Percentiles rank a stretch among this genome's conserved stretches.
Evolutionary conservation across 768 basidiomycete species (phyloP).

Genomic region (Mycena pura): DNA sequence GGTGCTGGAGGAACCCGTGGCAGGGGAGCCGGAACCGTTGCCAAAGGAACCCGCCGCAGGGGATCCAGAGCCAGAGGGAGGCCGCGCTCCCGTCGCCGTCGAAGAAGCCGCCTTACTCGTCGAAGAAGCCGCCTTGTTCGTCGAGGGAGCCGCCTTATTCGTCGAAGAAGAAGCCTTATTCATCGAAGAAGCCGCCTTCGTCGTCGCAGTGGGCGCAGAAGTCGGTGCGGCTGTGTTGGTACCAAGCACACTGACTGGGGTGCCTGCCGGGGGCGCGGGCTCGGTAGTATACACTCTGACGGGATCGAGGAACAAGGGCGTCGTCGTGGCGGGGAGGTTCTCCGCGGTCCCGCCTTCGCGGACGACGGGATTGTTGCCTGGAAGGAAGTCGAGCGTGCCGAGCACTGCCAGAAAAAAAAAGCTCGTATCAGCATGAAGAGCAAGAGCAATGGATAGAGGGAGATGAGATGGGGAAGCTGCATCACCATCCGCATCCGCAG

Average conservation of each 20-base stretch:
- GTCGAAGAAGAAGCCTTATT: no score
- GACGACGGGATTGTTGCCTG: constrained; percentile 60
- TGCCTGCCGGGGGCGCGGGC: constrained; percentile 44
- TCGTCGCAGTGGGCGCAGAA: no score
- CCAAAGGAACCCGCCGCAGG: not conserved
- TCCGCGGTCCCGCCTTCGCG: not conserved
- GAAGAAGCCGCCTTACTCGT: not conserved
- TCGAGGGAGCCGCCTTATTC: no score
- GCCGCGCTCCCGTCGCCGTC: not conserved
- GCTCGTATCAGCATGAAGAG: constrained; percentile 16
- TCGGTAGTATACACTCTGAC: constrained; percentile 56
- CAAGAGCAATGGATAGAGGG: no score
- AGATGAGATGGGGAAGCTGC: no score
- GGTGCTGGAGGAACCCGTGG: not conserved
- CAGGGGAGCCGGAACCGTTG: not conserved
- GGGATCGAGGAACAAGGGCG: constrained; percentile 49
- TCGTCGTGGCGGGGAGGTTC: constrained; percentile 23
- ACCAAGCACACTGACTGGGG: constrained; percentile 29
- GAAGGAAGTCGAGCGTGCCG: constrained; percentile 53
- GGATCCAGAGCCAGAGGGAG: not conserved
- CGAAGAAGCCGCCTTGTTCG: no score
- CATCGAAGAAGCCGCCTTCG: no score
- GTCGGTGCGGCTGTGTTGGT: no score
- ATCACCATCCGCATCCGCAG: constrained; percentile 48
- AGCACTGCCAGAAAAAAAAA: constrained; percentile 48